A percentile compares a stretch with the other conserved stretches of the same genome.
Conservation (phyloP, 2,329 filamentous ascomycete species). For the Leptographium radiaticola region DNA sequence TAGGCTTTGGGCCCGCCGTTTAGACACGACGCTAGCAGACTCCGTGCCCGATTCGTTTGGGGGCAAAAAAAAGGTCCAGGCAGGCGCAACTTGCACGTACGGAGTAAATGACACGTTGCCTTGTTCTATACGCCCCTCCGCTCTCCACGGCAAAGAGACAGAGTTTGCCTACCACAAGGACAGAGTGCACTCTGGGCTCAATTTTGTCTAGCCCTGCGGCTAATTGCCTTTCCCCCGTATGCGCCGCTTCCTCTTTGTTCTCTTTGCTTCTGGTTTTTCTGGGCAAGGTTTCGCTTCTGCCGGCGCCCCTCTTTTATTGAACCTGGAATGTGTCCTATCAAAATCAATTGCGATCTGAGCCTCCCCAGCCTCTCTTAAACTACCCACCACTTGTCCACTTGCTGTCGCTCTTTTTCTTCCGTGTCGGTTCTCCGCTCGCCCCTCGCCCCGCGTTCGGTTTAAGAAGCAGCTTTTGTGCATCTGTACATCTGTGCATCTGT, state of each 20-base stretch:
- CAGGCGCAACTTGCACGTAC: neutral
- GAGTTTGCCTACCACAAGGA: neutral
- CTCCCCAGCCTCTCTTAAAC: neutral
- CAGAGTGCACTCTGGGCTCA: neutral
- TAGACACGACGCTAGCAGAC: neutral
- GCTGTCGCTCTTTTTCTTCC: neutral
- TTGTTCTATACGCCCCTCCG: neutral
- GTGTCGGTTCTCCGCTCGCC: neutral
- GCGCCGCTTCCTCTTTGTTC: neutral
- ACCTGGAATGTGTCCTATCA: neutral
- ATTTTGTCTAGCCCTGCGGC: neutral
- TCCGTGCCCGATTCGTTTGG: too few relatives aligned
- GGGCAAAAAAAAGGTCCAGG: neutral
- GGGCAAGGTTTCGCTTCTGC: neutral
- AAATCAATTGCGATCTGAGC: neutral
- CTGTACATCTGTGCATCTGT: too few relatives aligned
- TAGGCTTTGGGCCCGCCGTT: neutral
- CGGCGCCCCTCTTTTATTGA: neutral
- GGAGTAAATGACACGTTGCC: constrained; percentile 11
- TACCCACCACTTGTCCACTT: neutral
- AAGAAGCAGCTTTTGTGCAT: neutral
- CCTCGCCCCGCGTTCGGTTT: neutral
- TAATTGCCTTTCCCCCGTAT: neutral
- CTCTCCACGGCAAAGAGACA: neutral
- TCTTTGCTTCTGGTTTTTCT: neutral